These are phyloP conservation scores for Pisolithus thermaeus DNA, from an alignment of 1,284 basidiomycete genomes.

Conservation along the genomic window DNA sequence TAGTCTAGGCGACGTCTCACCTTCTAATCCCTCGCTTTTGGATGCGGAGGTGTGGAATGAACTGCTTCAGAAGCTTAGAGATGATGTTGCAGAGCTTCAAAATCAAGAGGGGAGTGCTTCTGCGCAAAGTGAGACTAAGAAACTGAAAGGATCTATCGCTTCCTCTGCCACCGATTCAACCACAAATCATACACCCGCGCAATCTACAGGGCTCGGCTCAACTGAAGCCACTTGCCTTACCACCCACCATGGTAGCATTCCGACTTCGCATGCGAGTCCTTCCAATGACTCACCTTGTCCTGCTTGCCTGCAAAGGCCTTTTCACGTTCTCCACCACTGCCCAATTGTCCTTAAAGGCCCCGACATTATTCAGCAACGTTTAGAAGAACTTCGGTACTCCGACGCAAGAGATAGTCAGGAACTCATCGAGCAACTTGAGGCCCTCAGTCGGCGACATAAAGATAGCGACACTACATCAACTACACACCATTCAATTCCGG, in stretches of 20 bases:
- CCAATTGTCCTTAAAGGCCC: constrained; percentile 36
- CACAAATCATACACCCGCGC: neutral
- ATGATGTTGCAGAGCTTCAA: neutral
- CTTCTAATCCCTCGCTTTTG: neutral
- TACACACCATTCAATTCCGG: constrained; percentile 2
- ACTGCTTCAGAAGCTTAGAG: neutral
- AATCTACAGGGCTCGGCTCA: neutral
- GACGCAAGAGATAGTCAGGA: constrained; percentile 18
- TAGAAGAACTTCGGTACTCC: constrained; percentile 31
- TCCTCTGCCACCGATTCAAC: neutral
- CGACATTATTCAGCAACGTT: constrained; percentile 33
- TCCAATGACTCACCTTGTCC: constrained; percentile 27
- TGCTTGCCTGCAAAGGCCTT: constrained; percentile 34
- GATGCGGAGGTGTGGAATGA: neutral
- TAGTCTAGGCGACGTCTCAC: neutral
- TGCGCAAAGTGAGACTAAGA: neutral
- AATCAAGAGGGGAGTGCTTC: neutral
- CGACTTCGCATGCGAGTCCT: neutral
- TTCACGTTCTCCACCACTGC: constrained; percentile 37
- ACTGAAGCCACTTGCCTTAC: no score
- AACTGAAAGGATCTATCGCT: neutral
- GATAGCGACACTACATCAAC: constrained; percentile 8
- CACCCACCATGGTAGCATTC: no score
- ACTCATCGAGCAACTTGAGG: constrained; percentile 34
- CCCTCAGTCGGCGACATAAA: constrained; percentile 17